Base-by-base conservation (phyloP, 1,284 basidiomycete genomes). In the Agroathelia rolfsii region DNA sequence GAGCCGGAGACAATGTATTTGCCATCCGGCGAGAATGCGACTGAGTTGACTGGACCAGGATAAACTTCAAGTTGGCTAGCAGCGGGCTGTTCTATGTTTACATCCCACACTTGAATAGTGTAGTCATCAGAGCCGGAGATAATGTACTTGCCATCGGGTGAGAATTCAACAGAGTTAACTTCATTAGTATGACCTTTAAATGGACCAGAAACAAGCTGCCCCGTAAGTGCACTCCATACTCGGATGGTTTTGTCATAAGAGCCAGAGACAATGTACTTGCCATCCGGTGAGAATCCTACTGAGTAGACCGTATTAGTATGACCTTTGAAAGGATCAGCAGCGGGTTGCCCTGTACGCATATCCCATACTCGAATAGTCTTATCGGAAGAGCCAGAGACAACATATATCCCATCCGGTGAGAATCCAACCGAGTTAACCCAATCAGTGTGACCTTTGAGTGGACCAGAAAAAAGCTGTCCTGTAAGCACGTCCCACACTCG, bases 31-130 rank as follows among this genome's bases (percentile, higher is more conserved):
- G 37, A 38, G 23, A 13, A 38, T n/a, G 28, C 37, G 13, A 38
- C 34, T 12, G 19, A 29, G 9, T 1, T 1, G 36, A 37, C 36
- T 8, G 2, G 12, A 19, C 24, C 17, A 4, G 27, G 26, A 17
- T 39, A 34, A 6, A 34, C 37, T 22, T 17, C 19, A 13, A 35
- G n/a, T n/a, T n/a, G n/a, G n/a, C n/a, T n/a, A n/a, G n/a, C n/a
- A n/a, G n/a, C n/a, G n/a, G n/a, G n/a, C n/a, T n/a, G n/a, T n/a
- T n/a, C n/a, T n/a, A n/a, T n/a, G n/a, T n/a, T n/a, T n/a, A 35
- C 29, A 6, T 53, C 51, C 51, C 54, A 53, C 41, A 55, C 35
- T 21, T 49, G 56, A 35, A 52, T 41, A 8, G 48, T 54, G 15
- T 12, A 24, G 26, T 56, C 53, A 17, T 34, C 39, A 17, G 55